These are phyloP conservation scores for Pulveroboletus sp. DNA, from an alignment of 768 basidiomycete genomes.

Conservation along the genomic window DNA sequence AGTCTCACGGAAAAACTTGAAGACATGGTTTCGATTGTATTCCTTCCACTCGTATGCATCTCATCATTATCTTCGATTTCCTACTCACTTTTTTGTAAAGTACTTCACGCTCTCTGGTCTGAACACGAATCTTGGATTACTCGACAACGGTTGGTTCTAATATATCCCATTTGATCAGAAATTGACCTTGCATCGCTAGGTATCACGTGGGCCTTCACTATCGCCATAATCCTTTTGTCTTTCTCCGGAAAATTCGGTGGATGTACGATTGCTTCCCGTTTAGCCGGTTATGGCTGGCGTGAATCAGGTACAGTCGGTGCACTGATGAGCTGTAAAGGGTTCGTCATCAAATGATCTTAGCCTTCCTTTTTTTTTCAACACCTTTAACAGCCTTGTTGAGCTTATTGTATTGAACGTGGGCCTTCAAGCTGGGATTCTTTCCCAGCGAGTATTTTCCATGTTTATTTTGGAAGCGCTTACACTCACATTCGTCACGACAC, in stretches of 20 bases:
- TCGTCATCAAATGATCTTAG: background rate
- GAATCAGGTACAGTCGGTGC: slow-evolving; percentile 84
- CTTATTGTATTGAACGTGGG: slow-evolving; percentile 96
- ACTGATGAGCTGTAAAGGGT: slow-evolving; percentile 96
- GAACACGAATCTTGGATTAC: slow-evolving; percentile 80
- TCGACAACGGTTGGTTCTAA: slow-evolving; percentile 65
- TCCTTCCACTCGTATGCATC: slow-evolving; percentile 68
- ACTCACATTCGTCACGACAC: slow-evolving; percentile 85
- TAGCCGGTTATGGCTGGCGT: slow-evolving; percentile 70
- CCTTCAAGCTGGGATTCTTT: slow-evolving; percentile 73
- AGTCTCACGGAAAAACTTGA: slow-evolving; percentile 91
- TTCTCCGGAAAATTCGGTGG: slow-evolving; percentile 90
- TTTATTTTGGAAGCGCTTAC: slow-evolving; percentile 84
- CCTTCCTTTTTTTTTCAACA: slow-evolving; percentile 2
- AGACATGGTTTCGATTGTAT: slow-evolving; percentile 88
- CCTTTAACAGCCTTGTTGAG: slow-evolving; percentile 67
- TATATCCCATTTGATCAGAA: too few species aligned
- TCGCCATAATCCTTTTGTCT: slow-evolving; percentile 73
- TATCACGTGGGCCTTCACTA: slow-evolving; percentile 83
- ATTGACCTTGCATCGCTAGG: slow-evolving; percentile 35
- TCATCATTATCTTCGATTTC: background rate
- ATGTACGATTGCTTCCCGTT: slow-evolving; percentile 66
- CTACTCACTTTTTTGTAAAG: slow-evolving; percentile 31
- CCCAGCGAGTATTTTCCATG: slow-evolving; percentile 84
- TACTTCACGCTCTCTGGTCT: slow-evolving; percentile 94